These are phyloP conservation scores for Aquilaria sinensis DNA, from an alignment of 345 rosid genomes.

Conservation along the genomic window DNA sequence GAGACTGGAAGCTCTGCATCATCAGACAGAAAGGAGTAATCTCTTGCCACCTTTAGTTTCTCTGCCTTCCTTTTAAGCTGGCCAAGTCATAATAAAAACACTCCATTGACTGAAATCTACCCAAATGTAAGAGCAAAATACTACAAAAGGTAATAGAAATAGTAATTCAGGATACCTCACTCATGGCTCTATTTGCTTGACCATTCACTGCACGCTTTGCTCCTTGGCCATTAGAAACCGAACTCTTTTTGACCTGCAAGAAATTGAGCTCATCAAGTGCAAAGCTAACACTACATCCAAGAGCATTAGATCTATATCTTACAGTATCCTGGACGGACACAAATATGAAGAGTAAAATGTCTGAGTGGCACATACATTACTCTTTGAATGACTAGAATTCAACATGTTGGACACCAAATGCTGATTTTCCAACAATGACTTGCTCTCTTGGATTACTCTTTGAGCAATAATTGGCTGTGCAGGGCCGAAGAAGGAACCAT, in stretches of 20 bases:
- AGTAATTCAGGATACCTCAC: conserved; percentile 32
- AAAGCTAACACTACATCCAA: conserved; percentile 3
- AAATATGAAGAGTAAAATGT: not conserved
- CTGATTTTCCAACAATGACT: conserved; percentile 75
- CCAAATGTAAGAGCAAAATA: conserved; percentile 2
- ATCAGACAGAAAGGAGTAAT: conserved; percentile 86
- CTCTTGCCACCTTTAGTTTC: conserved; percentile 68
- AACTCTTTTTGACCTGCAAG: conserved; percentile 52
- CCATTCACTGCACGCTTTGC: conserved; percentile 29
- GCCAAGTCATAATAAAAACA: conserved; percentile 7
- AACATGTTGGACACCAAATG: conserved; percentile 32
- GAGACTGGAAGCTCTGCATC: conserved; percentile 66
- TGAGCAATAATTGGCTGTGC: conserved; percentile 80
- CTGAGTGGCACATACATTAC: conserved; percentile 9
- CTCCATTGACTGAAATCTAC: conserved; percentile 7
- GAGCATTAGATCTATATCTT: conserved; percentile 1
- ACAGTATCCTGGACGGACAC: not conserved
- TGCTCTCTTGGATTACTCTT: conserved; percentile 96
- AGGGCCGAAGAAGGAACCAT: conserved; percentile 96
- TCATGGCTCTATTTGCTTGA: conserved; percentile 33
- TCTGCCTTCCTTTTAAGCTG: conserved; percentile 61
- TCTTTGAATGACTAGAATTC: conserved; percentile 36
- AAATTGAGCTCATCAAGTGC: not conserved
- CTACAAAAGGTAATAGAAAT: not conserved
- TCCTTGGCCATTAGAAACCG: conserved; percentile 27